Percentiles rank a stretch among this genome's conserved stretches.
Conservation (phyloP, 2,329 filamentous ascomycete genomes). For the Botryotinia globosa region DNA sequence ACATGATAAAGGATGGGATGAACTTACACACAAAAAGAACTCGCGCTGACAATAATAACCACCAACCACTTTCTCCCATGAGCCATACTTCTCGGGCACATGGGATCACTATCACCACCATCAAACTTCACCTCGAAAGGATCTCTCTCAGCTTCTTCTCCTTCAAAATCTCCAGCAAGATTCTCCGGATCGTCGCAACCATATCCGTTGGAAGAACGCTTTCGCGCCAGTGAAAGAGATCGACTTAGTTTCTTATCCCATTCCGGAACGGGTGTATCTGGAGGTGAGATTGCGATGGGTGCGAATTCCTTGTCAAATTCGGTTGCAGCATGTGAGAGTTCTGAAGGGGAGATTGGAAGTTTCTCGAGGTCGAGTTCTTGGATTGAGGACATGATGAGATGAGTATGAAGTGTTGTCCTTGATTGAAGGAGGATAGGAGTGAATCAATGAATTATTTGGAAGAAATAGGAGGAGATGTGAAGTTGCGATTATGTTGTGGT, state of each 20-base stretch:
- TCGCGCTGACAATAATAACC: conserved; percentile 68
- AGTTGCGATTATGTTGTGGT: not conserved
- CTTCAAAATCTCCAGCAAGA: conserved; percentile 25
- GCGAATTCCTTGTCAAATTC: conserved; percentile 27
- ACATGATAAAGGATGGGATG: conserved; percentile 18
- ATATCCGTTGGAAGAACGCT: conserved; percentile 38
- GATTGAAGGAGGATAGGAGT: not conserved
- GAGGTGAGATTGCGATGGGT: conserved; percentile 23
- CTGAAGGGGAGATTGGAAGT: not conserved
- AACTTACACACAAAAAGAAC: conserved; percentile 80
- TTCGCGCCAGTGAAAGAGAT: conserved; percentile 25
- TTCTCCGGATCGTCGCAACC: conserved; percentile 34
- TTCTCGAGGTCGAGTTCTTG: not conserved
- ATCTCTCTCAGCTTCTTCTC: conserved; percentile 39
- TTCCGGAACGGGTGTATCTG: not conserved
- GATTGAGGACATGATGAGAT: conserved; percentile 4
- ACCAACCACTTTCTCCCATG: conserved; percentile 74
- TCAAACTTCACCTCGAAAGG: conserved; percentile 74
- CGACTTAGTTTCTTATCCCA: conserved; percentile 15
- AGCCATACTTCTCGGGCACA: conserved; percentile 69
- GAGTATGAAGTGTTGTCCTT: not conserved
- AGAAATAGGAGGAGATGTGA: not conserved
- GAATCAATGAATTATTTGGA: not conserved
- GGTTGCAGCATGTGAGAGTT: not conserved
- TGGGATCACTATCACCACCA: conserved; percentile 65